These are phyloP conservation scores for Penicillium hordei DNA, from an alignment of 2,329 filamentous ascomycete genomes.

Conservation along the genomic window DNA sequence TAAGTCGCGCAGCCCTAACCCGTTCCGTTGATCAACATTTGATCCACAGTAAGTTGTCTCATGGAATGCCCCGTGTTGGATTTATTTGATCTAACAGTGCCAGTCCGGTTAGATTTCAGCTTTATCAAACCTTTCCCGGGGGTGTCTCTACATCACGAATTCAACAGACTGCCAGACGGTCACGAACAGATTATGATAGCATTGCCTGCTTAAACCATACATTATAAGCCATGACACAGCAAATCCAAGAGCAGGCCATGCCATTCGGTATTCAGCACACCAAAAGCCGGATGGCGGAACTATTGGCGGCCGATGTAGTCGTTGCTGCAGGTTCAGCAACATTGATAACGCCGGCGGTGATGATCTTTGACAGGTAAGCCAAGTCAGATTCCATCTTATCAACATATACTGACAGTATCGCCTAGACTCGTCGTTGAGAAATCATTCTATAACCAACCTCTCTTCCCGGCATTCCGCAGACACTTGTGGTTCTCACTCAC, in stretches of 20 bases:
- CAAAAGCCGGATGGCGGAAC: constrained; percentile 37
- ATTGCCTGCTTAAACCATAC: constrained; percentile 4
- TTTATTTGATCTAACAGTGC: constrained; percentile 19
- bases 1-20: neutral
- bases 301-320: constrained; percentile 62
- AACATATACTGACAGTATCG: constrained; percentile 13
- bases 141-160: neutral
- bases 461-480: constrained; percentile 34
- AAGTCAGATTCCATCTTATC: neutral
- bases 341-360: constrained; percentile 75
- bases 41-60: constrained; percentile 24
- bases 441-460: constrained; percentile 37
- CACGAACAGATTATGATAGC: constrained; percentile 8
- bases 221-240: constrained; percentile 27
- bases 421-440: constrained; percentile 45
- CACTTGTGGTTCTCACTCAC: constrained; percentile 38
- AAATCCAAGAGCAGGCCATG: constrained; percentile 26
- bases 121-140: neutral
- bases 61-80: constrained; percentile 23
- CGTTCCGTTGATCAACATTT: constrained; percentile 1
- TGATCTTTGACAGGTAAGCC: constrained; percentile 74
- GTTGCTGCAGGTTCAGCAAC: constrained; percentile 69
- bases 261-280: constrained; percentile 32
- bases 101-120: neutral
- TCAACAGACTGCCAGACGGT: neutral